phyloP scores from a whole-genome alignment of 2,329 filamentous ascomycete species.

The Trichoderma sp. region DNA sequence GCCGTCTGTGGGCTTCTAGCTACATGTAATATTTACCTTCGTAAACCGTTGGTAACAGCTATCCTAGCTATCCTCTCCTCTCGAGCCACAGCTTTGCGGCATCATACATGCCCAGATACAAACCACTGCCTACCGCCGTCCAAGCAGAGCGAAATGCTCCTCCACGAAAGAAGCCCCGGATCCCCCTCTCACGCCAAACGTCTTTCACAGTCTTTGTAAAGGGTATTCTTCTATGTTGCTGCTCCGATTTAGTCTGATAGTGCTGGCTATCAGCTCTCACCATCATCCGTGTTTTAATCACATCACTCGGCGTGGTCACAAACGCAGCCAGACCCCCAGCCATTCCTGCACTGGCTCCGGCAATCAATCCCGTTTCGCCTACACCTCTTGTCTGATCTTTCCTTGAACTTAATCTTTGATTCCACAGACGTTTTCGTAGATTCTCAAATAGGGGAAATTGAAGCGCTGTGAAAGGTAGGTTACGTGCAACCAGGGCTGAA shows the following conservation, averaged over 20 bases:
- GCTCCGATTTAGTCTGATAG: conserved; percentile 23
- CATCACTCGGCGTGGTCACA: conserved; percentile 85
- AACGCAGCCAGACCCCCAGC: conserved; percentile 74
- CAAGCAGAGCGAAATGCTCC: conserved; percentile 70
- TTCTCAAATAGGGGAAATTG: conserved; percentile 87
- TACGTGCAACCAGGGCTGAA: conserved; percentile 74
- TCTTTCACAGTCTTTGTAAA: conserved; percentile 54
- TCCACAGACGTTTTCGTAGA: conserved; percentile 55
- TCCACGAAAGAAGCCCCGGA: conserved; percentile 74
- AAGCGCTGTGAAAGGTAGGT: conserved; percentile 81
- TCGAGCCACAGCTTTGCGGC: conserved; percentile 64
- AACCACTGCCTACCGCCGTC: conserved; percentile 77
- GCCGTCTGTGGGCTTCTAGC: no score
- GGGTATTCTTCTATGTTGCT: conserved; percentile 2
- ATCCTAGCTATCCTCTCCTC: neutral
- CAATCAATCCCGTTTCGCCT: conserved; percentile 66
- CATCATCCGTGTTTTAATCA: conserved; percentile 90
- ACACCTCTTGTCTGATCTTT: conserved; percentile 37
- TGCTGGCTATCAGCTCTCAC: conserved; percentile 51
- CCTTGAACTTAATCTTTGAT: conserved; percentile 30
- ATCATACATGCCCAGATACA: conserved; percentile 87
- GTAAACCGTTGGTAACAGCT: no score
- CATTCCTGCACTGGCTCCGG: conserved; percentile 67
- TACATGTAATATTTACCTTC: no score
- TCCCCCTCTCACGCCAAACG: conserved; percentile 64